A percentile compares a stretch with the other conserved stretches of the same genome.
Evolutionary conservation across 2,329 filamentous ascomycete genomes (phyloP).

Genomic region (Colletotrichum salicis): DNA sequence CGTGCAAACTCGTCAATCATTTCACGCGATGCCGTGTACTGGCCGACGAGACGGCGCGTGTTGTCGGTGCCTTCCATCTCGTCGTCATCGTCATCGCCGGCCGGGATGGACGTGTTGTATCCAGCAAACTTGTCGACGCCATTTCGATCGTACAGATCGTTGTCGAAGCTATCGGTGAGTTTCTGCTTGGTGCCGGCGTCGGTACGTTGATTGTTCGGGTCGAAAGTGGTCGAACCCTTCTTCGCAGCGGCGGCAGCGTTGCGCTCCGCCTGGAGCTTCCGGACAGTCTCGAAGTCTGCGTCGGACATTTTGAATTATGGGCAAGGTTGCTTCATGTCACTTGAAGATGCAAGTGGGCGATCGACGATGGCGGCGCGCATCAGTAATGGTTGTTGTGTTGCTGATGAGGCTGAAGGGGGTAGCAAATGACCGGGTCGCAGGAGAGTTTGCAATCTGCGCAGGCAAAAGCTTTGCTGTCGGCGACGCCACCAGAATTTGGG

Average conservation of each 20-base stretch:
- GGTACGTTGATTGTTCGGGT: constrained; percentile 81
- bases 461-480: constrained; percentile 41
- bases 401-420: constrained; percentile 40
- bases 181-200: constrained; percentile 90
- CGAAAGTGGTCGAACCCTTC: constrained; percentile 84
- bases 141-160: constrained; percentile 83
- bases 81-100: constrained; percentile 80
- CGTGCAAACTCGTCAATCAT: constrained; percentile 95
- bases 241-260: constrained; percentile 82
- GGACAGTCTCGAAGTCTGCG: constrained; percentile 88
- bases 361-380: constrained; percentile 37
- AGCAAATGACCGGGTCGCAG: constrained; percentile 32
- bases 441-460: constrained; percentile 38
- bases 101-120: constrained; percentile 90
- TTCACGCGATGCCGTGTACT: constrained; percentile 92
- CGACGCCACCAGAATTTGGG: constrained; percentile 47
- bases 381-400: constrained; percentile 38
- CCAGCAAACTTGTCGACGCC: constrained; percentile 84
- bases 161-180: constrained; percentile 90
- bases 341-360: constrained; percentile 35
- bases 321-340: constrained; percentile 49
- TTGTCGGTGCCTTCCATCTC: constrained; percentile 80
- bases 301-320: constrained; percentile 69
- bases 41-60: constrained; percentile 84
- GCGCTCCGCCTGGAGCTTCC: constrained; percentile 91